These are phyloP conservation scores for Nissolia schottii DNA, from an alignment of 306 rosid genomes.

Conservation along the genomic window DNA sequence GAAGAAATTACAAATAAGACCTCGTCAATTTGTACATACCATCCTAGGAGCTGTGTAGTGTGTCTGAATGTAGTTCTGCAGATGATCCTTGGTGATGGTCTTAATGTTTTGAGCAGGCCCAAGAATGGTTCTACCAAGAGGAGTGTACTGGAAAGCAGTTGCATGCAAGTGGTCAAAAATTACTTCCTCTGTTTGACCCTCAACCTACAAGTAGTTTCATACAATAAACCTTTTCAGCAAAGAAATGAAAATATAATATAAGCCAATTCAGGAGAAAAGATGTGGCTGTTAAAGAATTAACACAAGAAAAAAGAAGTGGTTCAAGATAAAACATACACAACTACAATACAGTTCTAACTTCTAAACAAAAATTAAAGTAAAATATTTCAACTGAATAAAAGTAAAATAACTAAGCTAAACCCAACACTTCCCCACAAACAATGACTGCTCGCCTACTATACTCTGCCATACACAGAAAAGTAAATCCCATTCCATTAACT, in stretches of 20 bases:
- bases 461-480: neutral
- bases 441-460: neutral
- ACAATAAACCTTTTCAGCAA: neutral
- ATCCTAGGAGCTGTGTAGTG: slow-evolving; percentile 93
- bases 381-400: neutral
- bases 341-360: neutral
- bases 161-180: slow-evolving; percentile 90
- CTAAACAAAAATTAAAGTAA: neutral
- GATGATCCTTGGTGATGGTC: slow-evolving; percentile 76
- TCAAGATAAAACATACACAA: neutral
- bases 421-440: neutral
- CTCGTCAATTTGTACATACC: slow-evolving; percentile 38
- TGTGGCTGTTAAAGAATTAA: neutral
- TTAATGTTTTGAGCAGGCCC: slow-evolving; percentile 82
- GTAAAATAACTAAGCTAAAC: neutral
- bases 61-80: slow-evolving; percentile 73
- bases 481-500: neutral
- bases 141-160: slow-evolving; percentile 90
- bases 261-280: neutral
- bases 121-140: slow-evolving; percentile 88
- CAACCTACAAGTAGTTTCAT: slow-evolving; percentile 51
- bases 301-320: neutral
- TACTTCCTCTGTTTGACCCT: slow-evolving; percentile 91
- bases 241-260: neutral
- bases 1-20: neutral